These are phyloP conservation scores for Cymodocea nodosa DNA, from an alignment of 116 monocot genomes.

Conservation along the genomic window DNA sequence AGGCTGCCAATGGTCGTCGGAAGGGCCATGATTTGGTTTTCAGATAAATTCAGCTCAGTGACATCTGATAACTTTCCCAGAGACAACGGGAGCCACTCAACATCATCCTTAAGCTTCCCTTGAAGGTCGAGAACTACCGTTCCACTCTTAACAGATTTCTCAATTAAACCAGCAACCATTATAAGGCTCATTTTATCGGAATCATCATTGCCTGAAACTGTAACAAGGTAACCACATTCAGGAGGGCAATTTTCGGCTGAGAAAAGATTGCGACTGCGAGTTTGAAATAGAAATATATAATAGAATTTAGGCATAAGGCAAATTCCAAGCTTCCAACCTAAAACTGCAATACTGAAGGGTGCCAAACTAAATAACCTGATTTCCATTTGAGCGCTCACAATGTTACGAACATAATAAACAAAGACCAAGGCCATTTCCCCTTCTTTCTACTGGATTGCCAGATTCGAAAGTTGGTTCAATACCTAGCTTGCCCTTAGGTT, in stretches of 20 bases:
- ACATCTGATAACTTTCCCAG: slow-evolving; percentile 64
- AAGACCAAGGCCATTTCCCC: too few species aligned
- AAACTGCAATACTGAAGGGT: too few species aligned
- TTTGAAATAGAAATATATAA: too few species aligned
- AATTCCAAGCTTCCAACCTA: too few species aligned
- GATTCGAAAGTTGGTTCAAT: too few species aligned
- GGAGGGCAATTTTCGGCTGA: background rate
- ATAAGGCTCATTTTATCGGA: slow-evolving; percentile 66
- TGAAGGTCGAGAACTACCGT: slow-evolving; percentile 53
- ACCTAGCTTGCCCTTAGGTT: too few species aligned
- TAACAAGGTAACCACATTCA: background rate
- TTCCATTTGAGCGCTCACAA: too few species aligned
- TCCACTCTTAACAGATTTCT: slow-evolving; percentile 52
- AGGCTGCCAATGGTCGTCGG: slow-evolving; percentile 62
- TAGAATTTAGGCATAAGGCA: too few species aligned
- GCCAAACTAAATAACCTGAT: too few species aligned
- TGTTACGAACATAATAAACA: too few species aligned
- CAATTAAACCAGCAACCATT: slow-evolving; percentile 78
- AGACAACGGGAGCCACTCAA: slow-evolving; percentile 91
- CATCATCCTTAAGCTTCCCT: slow-evolving; percentile 71
- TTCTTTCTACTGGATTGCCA: too few species aligned
- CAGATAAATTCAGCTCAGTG: slow-evolving; percentile 67
- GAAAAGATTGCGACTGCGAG: background rate
- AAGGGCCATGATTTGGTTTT: slow-evolving; percentile 66
- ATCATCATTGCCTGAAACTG: slow-evolving; percentile 18